Base-by-base conservation (phyloP, 2,329 filamentous ascomycete species). In the Paecilomyces variotii region DNA sequence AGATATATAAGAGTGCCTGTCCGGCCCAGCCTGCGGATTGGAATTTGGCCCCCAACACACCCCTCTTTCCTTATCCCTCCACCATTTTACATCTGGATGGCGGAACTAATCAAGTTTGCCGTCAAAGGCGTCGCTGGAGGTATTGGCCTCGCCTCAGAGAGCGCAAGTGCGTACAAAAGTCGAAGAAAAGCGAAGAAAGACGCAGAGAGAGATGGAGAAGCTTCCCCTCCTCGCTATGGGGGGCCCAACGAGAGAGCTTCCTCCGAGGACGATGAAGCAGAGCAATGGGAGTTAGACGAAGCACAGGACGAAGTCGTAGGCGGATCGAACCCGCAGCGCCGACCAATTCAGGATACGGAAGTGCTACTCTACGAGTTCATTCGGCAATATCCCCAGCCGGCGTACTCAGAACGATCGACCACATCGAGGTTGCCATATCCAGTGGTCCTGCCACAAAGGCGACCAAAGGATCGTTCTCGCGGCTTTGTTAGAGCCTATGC, bases 401-500 rank as follows among this genome's bases (percentile, higher is more conserved):
- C 45, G 45, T 26, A 19, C n/a, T 50, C 45, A 50, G n/a, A 19
- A 50, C 24, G n/a, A 50, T 24, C 45, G 10, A 24, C 45, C 19
- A 9, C n/a, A 52, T 26, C 49, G 9, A 52, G 55, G 19, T 60
- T 75, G 2, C 64, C 68, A 0, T 70, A 65, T 25, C 74, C 75
- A 1, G 74, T 76, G 19, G 68, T 75, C n/a, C 61, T 76, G 14
- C 75, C 75, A 0, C 75, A 77, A 60, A 69, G 73, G 1, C 65
- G 74, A 53, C 74, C 75, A 1, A 65, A 69, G 19, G 61, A 65
- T 7, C 70, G 69, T n/a, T 62, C 67, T 6, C 69, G 75, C 3
- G 75, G 74, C 0, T 77, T 77, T 35, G 66, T 76, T 54, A 67
- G 68, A 1, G 75, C 74, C 2, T 77, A 77, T 62, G 71, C 75